phyloP scores from a whole-genome alignment of 2,329 filamentous ascomycete species.

The Neofusicoccum kwambonambiense region DNA sequence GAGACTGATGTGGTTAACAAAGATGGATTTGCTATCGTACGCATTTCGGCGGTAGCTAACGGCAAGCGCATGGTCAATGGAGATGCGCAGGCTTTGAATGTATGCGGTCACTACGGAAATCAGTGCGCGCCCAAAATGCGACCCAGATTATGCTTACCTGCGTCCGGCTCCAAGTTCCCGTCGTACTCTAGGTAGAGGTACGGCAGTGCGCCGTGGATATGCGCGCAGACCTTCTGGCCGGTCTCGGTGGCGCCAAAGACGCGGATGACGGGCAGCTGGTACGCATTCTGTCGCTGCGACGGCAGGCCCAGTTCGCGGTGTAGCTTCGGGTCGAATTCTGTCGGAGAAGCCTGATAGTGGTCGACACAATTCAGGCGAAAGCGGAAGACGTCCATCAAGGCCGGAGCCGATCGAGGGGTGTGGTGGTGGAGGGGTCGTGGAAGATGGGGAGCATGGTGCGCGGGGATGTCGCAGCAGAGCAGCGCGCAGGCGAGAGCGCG shows the following conservation, averaged over 20 bases:
- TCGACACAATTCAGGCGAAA: slow-evolving; percentile 95
- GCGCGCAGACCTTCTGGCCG: slow-evolving; percentile 92
- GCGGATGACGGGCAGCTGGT: slow-evolving; percentile 80
- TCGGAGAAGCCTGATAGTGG: slow-evolving; percentile 80
- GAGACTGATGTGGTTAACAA: slow-evolving; percentile 85
- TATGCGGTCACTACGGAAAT: slow-evolving; percentile 64
- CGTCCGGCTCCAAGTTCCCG: slow-evolving; percentile 63
- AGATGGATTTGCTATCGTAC: slow-evolving; percentile 66
- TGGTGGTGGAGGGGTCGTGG: background rate
- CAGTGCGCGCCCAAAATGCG: slow-evolving; percentile 22
- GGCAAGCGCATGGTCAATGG: slow-evolving; percentile 86
- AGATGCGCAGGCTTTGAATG: slow-evolving; percentile 74
- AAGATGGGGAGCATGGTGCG: slow-evolving; percentile 2
- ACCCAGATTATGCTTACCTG: slow-evolving; percentile 54
- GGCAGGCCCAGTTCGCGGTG: slow-evolving; percentile 59
- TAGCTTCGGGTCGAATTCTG: slow-evolving; percentile 76
- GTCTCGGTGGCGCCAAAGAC: slow-evolving; percentile 92
- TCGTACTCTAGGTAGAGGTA: slow-evolving; percentile 91
- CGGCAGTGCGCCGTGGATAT: slow-evolving; percentile 92
- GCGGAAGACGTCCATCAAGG: slow-evolving; percentile 72
- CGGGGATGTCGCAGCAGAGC: background rate
- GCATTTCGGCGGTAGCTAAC: slow-evolving; percentile 78
- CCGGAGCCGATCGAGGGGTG: background rate
- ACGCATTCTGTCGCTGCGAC: slow-evolving; percentile 60
- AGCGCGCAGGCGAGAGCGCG: background rate